Evolutionary conservation across 768 basidiomycete genomes (phyloP).

Genomic region (Amanita rimosa): DNA sequence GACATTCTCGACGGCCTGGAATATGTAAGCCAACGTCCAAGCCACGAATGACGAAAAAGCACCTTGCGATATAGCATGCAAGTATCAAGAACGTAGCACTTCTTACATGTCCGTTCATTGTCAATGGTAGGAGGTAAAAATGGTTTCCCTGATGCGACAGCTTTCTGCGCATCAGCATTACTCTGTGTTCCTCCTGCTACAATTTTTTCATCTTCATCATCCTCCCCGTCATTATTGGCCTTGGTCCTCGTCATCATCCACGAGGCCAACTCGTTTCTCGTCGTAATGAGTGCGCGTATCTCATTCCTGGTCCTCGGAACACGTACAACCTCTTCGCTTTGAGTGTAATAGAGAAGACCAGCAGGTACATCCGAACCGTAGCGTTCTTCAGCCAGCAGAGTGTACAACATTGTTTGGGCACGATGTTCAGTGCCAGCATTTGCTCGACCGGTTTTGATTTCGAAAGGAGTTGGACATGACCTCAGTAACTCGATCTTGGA

Average conservation of each 20-base stretch:
- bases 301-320: constrained; percentile 79
- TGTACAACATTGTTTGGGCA: constrained; percentile 97
- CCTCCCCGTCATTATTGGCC: constrained; percentile 4
- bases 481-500: not conserved
- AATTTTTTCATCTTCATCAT: constrained; percentile 11
- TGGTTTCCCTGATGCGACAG: constrained; percentile 21
- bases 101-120: constrained; percentile 63
- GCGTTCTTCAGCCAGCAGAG: constrained; percentile 81
- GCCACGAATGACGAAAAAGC: constrained; percentile 3
- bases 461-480: constrained; percentile 45
- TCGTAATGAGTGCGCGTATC: constrained; percentile 68
- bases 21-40: not conserved
- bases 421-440: constrained; percentile 80
- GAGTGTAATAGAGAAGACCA: constrained; percentile 91
- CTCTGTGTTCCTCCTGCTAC: constrained; percentile 11
- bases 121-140: constrained; percentile 88
- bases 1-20: constrained; percentile 60
- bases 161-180: constrained; percentile 2
- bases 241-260: constrained; percentile 51
- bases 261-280: constrained; percentile 75
- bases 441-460: constrained; percentile 90
- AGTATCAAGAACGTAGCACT: constrained; percentile 72
- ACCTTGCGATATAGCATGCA: constrained; percentile 95
- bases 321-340: constrained; percentile 75
- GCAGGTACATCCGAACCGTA: constrained; percentile 73